Conservation (phyloP, 495 filamentous ascomycete genomes). For the Penicillium ochrochloron region DNA sequence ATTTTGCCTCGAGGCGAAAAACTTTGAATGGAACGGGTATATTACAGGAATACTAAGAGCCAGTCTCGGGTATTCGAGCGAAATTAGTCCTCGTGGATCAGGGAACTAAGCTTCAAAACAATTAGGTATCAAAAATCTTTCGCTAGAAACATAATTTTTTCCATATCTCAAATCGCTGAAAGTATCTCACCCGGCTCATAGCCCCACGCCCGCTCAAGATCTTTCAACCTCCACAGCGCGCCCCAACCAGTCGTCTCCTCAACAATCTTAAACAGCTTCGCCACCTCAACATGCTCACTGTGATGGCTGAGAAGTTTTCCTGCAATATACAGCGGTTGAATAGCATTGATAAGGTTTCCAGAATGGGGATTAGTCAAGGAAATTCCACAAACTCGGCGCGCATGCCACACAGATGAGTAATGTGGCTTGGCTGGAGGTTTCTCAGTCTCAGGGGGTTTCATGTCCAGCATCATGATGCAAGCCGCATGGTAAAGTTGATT, state of each 20-base stretch:
- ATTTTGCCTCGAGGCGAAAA: not conserved
- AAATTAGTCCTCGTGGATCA: not conserved
- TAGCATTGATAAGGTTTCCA: constrained; percentile 50
- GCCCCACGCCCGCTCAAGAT: constrained; percentile 47
- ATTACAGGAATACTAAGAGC: not conserved
- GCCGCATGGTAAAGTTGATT: constrained; percentile 51
- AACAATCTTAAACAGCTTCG: constrained; percentile 40
- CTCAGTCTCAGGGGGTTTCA: constrained; percentile 30
- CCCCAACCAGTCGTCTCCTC: constrained; percentile 48
- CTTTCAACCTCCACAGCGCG: constrained; percentile 42
- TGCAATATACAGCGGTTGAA: constrained; percentile 52
- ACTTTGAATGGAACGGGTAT: not conserved
- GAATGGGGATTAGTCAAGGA: constrained; percentile 48
- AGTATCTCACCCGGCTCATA: constrained; percentile 38
- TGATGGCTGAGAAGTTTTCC: constrained; percentile 46
- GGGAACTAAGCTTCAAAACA: not conserved
- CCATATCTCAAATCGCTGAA: constrained; percentile 27
- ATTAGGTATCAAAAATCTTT: not conserved
- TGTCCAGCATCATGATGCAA: constrained; percentile 45
- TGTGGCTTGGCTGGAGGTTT: constrained; percentile 24
- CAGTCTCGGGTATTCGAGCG: not conserved
- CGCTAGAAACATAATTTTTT: no score
- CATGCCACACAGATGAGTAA: constrained; percentile 45
- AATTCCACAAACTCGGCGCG: constrained; percentile 49
- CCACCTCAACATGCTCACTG: constrained; percentile 43